Evolutionary conservation across 768 basidiomycete species (phyloP).

Genomic region (Pilatotrama ljubarskyi): DNA sequence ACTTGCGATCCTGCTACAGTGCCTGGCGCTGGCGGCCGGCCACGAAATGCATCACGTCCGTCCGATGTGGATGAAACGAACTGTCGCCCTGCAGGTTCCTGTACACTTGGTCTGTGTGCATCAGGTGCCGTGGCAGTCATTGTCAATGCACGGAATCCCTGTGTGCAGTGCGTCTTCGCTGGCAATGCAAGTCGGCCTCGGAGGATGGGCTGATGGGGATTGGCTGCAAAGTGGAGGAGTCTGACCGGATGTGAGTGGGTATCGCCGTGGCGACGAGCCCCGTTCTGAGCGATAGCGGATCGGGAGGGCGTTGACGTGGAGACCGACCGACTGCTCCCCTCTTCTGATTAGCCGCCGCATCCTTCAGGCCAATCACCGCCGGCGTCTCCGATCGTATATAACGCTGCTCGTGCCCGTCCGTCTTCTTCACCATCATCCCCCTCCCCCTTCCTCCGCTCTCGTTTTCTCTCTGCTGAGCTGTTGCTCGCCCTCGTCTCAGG

Average conservation of each 20-base stretch:
- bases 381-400: slow-evolving; percentile 15
- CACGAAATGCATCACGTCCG: background rate
- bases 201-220: too few species aligned
- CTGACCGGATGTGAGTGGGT: background rate
- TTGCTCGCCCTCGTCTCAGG: slow-evolving; percentile 24
- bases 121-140: too few species aligned
- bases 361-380: slow-evolving; percentile 11
- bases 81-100: background rate
- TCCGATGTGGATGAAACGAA: slow-evolving; percentile 3
- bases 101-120: background rate
- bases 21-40: slow-evolving; percentile 7
- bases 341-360: slow-evolving; percentile 9
- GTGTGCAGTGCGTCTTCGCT: too few species aligned
- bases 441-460: slow-evolving; percentile 24
- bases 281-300: slow-evolving; percentile 10
- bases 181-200: too few species aligned
- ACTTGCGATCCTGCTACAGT: background rate
- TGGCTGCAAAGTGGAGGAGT: too few species aligned
- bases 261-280: slow-evolving; percentile 18
- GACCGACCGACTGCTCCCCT: background rate
- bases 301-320: slow-evolving; percentile 16
- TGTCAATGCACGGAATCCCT: too few species aligned
- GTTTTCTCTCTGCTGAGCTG: slow-evolving; percentile 27
- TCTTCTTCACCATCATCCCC: slow-evolving; percentile 19
- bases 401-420: slow-evolving; percentile 1